Percentiles rank a stretch among this genome's conserved stretches.
Evolutionary conservation across 2,329 filamentous ascomycete genomes (phyloP).

Genomic region (Berkeleyomyces rouxiae): DNA sequence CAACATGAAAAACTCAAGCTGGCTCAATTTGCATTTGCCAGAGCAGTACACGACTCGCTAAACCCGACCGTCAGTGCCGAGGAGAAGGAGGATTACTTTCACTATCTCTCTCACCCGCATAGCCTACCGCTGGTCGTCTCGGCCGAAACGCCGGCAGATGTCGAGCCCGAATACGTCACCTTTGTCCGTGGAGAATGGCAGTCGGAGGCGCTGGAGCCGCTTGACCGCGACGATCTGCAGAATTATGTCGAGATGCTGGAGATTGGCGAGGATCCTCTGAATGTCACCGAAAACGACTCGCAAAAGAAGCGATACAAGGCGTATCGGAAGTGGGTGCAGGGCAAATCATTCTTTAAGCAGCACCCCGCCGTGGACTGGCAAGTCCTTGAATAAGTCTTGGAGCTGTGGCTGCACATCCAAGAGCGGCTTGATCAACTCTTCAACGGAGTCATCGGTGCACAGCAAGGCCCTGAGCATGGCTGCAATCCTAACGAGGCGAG

Average conservation of each 20-base stretch:
- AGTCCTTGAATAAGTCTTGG: background rate
- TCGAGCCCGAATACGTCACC: constrained; percentile 57
- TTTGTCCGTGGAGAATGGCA: constrained; percentile 54
- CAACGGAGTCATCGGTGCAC: constrained; percentile 5
- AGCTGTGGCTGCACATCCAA: background rate
- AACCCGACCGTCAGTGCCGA: constrained; percentile 62
- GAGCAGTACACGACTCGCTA: constrained; percentile 71
- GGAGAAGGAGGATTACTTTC: constrained; percentile 73
- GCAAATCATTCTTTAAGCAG: constrained; percentile 94
- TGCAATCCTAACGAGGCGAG: background rate
- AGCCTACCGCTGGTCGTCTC: constrained; percentile 71
- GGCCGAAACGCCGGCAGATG: constrained; percentile 43
- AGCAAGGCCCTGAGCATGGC: background rate
- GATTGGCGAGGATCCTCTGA: constrained; percentile 67
- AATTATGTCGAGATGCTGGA: constrained; percentile 64
- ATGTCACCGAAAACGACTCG: constrained; percentile 71
- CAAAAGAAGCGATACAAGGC: constrained; percentile 93
- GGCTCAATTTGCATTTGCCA: constrained; percentile 75
- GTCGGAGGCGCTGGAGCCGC: constrained; percentile 41
- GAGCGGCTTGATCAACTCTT: background rate
- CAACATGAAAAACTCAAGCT: constrained; percentile 55
- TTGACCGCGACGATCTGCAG: constrained; percentile 20
- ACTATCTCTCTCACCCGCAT: constrained; percentile 79
- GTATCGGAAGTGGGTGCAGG: constrained; percentile 84
- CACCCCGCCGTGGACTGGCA: constrained; percentile 37